Conservation (phyloP, 1,139 yeast genomes). For the Kurtzmaniella quercitrusa region DNA sequence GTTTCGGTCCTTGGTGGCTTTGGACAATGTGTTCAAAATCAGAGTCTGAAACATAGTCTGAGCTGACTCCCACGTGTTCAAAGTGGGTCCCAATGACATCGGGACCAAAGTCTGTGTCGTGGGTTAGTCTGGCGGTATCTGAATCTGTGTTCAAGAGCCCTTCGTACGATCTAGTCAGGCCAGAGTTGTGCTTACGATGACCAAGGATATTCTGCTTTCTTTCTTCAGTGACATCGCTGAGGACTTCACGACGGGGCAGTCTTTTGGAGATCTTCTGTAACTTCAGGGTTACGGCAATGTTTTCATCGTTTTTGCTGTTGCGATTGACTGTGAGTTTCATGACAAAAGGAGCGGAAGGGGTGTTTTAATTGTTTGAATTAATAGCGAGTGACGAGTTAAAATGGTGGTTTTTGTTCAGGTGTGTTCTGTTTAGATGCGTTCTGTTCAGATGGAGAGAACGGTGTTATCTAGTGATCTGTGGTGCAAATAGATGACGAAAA, state of each 20-base stretch:
- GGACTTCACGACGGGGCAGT: slow-evolving; percentile 7
- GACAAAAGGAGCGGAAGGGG: not conserved
- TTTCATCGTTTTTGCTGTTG: slow-evolving; percentile 5
- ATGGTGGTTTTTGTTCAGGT: not conserved
- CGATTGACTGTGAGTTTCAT: not conserved
- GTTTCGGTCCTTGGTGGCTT: not conserved
- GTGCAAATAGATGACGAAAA: too few species aligned
- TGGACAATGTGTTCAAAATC: slow-evolving; percentile 1
- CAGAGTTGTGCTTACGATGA: slow-evolving; percentile 10
- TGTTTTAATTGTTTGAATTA: not conserved
- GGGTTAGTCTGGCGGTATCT: slow-evolving; percentile 10
- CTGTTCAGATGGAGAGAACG: not conserved
- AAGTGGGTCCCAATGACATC: slow-evolving; percentile 8
- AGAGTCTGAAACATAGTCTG: slow-evolving; percentile 4
- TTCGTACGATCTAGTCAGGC: slow-evolving; percentile 22
- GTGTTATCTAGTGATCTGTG: too few species aligned
- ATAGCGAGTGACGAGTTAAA: not conserved
- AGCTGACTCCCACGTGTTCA: slow-evolving; percentile 7
- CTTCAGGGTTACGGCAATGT: slow-evolving; percentile 5
- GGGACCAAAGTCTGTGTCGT: slow-evolving; percentile 10
- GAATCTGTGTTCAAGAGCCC: slow-evolving; percentile 6
- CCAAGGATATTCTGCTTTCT: not conserved
- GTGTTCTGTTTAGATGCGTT: not conserved
- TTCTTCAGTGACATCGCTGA: slow-evolving; percentile 8
- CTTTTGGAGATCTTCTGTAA: not conserved